A percentile compares a stretch with the other conserved stretches of the same genome.
Evolutionary conservation across 192 early-diverging fungal species (phyloP).

Genomic region (Podila horticola): DNA sequence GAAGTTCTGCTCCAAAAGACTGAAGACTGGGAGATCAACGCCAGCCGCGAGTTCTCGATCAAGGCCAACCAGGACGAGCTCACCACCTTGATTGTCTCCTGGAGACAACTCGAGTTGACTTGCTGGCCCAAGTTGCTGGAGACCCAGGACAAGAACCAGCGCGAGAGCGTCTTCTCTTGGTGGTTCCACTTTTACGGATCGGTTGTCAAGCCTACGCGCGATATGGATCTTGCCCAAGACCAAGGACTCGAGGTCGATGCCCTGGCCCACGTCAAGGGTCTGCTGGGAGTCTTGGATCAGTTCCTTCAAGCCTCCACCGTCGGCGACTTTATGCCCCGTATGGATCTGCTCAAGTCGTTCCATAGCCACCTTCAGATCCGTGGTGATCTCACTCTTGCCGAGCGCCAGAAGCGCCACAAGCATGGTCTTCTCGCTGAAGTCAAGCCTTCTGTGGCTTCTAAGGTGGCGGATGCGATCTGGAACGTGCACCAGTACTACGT

Average conservation of each 20-base stretch:
- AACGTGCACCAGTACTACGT: constrained; percentile 87
- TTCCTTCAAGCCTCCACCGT: constrained; percentile 81
- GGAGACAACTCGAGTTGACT: constrained; percentile 93
- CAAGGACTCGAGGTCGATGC: constrained; percentile 38
- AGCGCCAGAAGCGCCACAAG: constrained; percentile 39
- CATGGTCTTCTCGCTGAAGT: constrained; percentile 33
- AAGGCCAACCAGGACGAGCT: constrained; percentile 75
- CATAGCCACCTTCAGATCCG: constrained; percentile 61
- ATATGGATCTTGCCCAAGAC: constrained; percentile 49
- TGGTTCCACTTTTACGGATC: constrained; percentile 92
- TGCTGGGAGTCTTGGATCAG: constrained; percentile 81
- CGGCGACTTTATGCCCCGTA: constrained; percentile 82
- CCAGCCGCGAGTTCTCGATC: constrained; percentile 82
- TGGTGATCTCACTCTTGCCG: constrained; percentile 34
- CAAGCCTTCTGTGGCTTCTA: constrained; percentile 35
- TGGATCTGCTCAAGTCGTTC: constrained; percentile 76
- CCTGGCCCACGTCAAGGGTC: constrained; percentile 51
- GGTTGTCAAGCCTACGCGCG: constrained; percentile 55
- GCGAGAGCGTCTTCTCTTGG: constrained; percentile 72
- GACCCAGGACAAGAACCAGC: constrained; percentile 79
- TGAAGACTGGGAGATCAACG: constrained; percentile 95
- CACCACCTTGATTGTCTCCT: constrained; percentile 79
- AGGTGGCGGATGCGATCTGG: constrained; percentile 62
- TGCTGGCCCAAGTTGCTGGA: constrained; percentile 90
- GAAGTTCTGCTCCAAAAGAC: constrained; percentile 90